Evolutionary conservation across 495 filamentous ascomycete species (phyloP).

Genomic region (Penicillium egyptiacum): DNA sequence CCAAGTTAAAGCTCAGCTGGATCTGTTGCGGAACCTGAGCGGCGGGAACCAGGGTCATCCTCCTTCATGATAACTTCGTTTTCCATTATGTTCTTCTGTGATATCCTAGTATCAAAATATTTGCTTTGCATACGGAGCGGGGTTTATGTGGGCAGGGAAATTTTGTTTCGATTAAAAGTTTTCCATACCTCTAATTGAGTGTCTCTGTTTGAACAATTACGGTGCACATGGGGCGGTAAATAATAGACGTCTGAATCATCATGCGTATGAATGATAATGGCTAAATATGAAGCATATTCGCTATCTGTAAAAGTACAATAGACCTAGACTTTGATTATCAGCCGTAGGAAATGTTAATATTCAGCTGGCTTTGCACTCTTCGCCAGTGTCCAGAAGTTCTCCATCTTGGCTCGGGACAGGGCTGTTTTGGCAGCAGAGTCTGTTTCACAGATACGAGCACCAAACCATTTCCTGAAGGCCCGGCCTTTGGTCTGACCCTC

Average conservation of each 20-base stretch:
- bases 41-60: conserved; percentile 41
- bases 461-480: conserved; percentile 78
- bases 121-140: conserved; percentile 40
- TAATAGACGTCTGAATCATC: conserved; percentile 20
- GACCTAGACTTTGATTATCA: neutral
- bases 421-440: conserved; percentile 84
- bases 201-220: neutral
- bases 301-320: conserved; percentile 11
- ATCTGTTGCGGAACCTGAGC: conserved; percentile 45
- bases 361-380: conserved; percentile 61
- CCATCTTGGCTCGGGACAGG: conserved; percentile 78
- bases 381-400: conserved; percentile 93
- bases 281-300: conserved; percentile 11
- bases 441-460: conserved; percentile 79
- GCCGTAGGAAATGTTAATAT: conserved; percentile 14
- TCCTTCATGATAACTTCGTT: conserved; percentile 28
- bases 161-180: conserved; percentile 15
- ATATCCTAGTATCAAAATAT: conserved; percentile 20
- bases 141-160: conserved; percentile 12
- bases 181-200: conserved; percentile 12
- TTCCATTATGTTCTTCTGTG: conserved; percentile 14
- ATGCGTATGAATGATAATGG: conserved; percentile 16
- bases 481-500: conserved; percentile 80
- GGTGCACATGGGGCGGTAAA: conserved; percentile 11
- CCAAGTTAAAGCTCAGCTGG: conserved; percentile 48